A percentile compares a stretch with the other conserved stretches of the same genome.
Evolutionary conservation across 2,329 filamentous ascomycete genomes (phyloP).

Genomic region (Clonostachys rhizophaga): DNA sequence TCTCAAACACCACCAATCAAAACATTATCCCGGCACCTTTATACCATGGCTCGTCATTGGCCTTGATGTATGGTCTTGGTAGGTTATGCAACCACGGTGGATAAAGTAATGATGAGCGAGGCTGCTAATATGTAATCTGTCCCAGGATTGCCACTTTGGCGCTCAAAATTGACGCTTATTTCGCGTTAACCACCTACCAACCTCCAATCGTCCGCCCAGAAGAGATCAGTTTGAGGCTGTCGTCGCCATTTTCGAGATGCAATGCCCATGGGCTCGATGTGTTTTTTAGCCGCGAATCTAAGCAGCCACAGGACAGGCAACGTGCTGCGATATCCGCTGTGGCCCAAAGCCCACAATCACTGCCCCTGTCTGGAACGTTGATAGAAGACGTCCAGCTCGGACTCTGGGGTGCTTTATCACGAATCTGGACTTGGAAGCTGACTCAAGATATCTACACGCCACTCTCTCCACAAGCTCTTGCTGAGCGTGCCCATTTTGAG

Average conservation of each 20-base stretch:
- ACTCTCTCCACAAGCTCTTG: constrained; percentile 2
- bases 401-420: constrained; percentile 17
- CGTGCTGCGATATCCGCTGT: constrained; percentile 21
- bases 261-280: constrained; percentile 28
- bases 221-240: constrained; percentile 27
- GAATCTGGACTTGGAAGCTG: constrained; percentile 21
- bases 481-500: no score
- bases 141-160: no score
- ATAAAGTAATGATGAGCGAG: constrained; percentile 16
- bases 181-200: constrained; percentile 23
- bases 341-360: constrained; percentile 14
- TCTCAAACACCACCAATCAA: constrained; percentile 23
- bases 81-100: background rate
- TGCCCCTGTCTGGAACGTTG: constrained; percentile 15
- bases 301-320: constrained; percentile 22
- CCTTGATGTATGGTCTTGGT: background rate
- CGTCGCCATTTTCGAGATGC: constrained; percentile 24
- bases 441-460: constrained; percentile 5
- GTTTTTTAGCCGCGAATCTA: constrained; percentile 23
- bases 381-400: constrained; percentile 26
- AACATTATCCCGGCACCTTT: constrained; percentile 28
- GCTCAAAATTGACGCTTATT: constrained; percentile 31
- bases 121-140: constrained; percentile 12
- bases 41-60: constrained; percentile 21
- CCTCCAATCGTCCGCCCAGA: constrained; percentile 22